Base-by-base conservation (phyloP, 2,329 filamentous ascomycete species). In the Pseudopyrenochaeta lycopersici region DNA sequence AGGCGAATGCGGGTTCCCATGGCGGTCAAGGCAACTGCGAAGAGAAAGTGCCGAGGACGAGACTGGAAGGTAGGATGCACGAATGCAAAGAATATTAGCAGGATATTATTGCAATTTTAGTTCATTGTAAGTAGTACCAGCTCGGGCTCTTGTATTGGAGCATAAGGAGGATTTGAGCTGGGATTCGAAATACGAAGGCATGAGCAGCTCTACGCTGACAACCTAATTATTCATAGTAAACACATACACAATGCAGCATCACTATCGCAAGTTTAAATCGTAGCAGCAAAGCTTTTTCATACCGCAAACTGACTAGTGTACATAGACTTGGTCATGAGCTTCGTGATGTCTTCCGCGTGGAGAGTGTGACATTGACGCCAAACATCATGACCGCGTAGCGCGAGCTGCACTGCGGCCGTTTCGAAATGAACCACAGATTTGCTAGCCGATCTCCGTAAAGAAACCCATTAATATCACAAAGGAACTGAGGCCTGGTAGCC, bases 251-350 rank as follows among this genome's bases (percentile, higher is more conserved):
- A 12, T 42, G 31, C 21, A 29, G 40, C 35, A 46, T 44, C 46
- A 56, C 32, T 40, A 46, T 31, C 14, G 43, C 17, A 9, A 40
- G 14, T 17, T 20, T 21, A 27, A 6, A 17, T 39, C 31, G 27
- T 59, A 54, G 45, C 59, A 67, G 60, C 55, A 63, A 62, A 62
- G 17, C 50, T 51, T 67, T 68, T 63, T 66, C 64, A 71, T 74
- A 71, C 66, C 64, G 67, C 67, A 70, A 27, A 63, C 67, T 63
- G 62, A 70, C 69, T 74, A 74, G 68, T 74, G 58, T 74, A 75
- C 72, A 60, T 65, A 61, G 58, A 62, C 61, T 61, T 58, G 67
- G 60, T 71, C 71, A 71, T 74, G 63, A 68, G 67, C 66, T 63
- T 72, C 70, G 65, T 73, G 71, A 70, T 73, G 67, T 64, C 63